Percentiles rank a stretch among this genome's conserved stretches.
These are phyloP conservation scores for Acanthamoeba castellanii DNA, from an alignment of 208 protist species.

Conservation along the genomic window DNA sequence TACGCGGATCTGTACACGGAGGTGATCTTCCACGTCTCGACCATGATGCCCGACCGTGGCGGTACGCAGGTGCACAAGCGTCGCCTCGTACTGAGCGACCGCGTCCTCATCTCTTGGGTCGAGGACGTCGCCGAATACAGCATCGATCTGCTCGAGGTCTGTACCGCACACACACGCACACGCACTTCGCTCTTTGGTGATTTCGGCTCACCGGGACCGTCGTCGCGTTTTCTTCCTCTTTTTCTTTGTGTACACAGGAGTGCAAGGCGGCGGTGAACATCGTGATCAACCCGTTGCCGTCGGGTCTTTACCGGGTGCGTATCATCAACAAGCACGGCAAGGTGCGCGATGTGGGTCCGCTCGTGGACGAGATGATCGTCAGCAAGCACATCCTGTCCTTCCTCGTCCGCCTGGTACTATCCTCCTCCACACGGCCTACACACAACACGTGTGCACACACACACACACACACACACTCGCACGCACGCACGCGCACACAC, in stretches of 20 bases:
- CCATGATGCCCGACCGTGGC: slow-evolving; percentile 46
- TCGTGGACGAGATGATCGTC: slow-evolving; percentile 64
- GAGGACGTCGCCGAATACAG: slow-evolving; percentile 60
- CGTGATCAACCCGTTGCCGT: slow-evolving; percentile 69
- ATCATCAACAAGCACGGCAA: slow-evolving; percentile 71
- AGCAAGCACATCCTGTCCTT: slow-evolving; percentile 71
- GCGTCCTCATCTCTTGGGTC: slow-evolving; percentile 63
- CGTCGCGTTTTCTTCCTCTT: background rate
- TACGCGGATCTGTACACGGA: slow-evolving; percentile 69
- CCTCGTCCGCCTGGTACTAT: slow-evolving; percentile 28
- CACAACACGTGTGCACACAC: background rate
- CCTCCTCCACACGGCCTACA: background rate
- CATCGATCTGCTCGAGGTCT: slow-evolving; percentile 26
- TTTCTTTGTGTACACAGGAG: background rate
- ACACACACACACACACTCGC: background rate
- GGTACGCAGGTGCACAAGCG: slow-evolving; percentile 55
- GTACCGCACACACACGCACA: background rate
- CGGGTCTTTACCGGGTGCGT: slow-evolving; percentile 30
- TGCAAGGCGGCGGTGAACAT: slow-evolving; percentile 70
- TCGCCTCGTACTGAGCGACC: slow-evolving; percentile 8
- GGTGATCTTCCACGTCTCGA: slow-evolving; percentile 64
- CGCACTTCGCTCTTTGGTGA: background rate
- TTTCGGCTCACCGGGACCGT: background rate
- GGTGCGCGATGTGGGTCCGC: slow-evolving; percentile 57
- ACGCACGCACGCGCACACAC: too few relatives aligned